These are phyloP conservation scores for Xylaria digitata DNA, from an alignment of 2,329 filamentous ascomycete species.

Conservation along the genomic window DNA sequence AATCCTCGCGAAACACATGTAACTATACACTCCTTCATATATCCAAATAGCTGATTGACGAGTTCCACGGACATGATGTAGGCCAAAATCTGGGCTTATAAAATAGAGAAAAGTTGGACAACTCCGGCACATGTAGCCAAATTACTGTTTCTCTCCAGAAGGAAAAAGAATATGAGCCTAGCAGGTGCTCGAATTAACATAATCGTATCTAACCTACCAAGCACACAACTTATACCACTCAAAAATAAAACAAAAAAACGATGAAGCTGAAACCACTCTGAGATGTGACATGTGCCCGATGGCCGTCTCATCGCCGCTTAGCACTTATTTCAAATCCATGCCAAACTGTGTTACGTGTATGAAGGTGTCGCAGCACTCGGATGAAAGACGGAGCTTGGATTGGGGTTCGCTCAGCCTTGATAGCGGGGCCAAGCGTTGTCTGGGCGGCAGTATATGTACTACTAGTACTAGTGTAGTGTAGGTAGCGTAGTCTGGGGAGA, in stretches of 20 bases:
- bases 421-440: constrained; percentile 27
- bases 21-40: too few species aligned
- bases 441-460: not conserved
- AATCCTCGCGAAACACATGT: not conserved
- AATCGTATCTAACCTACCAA: too few species aligned
- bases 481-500: not conserved
- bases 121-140: not conserved
- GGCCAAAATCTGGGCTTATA: not conserved
- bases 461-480: too few species aligned
- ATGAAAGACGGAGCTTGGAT: constrained; percentile 13
- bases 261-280: constrained; percentile 22
- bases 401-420: constrained; percentile 35
- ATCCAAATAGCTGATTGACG: not conserved
- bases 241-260: not conserved
- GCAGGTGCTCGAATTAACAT: not conserved
- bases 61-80: not conserved
- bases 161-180: not conserved
- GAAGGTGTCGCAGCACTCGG: constrained; percentile 25
- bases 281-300: constrained; percentile 14
- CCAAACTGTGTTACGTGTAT: constrained; percentile 14
- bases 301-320: constrained; percentile 4
- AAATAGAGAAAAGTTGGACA: too few species aligned
- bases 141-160: not conserved
- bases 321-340: constrained; percentile 26
- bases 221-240: too few species aligned